Percentiles rank a stretch among this genome's conserved stretches.
Evolutionary conservation across 768 basidiomycete genomes (phyloP).

Genomic region (Lentinula edodes): DNA sequence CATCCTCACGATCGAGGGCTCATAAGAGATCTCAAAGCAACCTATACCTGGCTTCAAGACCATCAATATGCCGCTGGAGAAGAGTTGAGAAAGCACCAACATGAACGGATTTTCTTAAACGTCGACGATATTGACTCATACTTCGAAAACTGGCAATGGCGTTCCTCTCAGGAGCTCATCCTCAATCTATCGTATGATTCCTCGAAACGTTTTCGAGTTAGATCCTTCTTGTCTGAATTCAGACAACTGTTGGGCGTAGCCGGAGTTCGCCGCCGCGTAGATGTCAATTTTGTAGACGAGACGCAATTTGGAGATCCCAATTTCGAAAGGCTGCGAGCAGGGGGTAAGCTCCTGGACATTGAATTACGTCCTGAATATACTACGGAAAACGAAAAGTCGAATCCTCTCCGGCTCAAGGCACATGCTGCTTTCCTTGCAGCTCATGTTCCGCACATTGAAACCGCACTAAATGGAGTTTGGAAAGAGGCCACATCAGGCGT

Average conservation of each 20-base stretch:
- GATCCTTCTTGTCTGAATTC: conserved; percentile 27
- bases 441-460: conserved; percentile 1
- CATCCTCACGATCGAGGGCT: conserved; percentile 21
- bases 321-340: conserved; percentile 29
- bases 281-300: conserved; percentile 2
- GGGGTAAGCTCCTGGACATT: conserved; percentile 29
- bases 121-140: conserved; percentile 29
- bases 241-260: conserved; percentile 24
- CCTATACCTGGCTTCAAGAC: conserved; percentile 38
- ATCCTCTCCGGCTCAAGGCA: background rate
- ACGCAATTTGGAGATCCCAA: conserved; percentile 8
- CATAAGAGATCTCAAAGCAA: conserved; percentile 31
- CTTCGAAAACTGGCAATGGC: conserved; percentile 32
- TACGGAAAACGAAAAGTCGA: background rate
- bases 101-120: conserved; percentile 37
- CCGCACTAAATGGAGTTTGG: background rate
- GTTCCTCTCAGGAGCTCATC: conserved; percentile 30
- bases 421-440: conserved; percentile 5
- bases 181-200: conserved; percentile 25
- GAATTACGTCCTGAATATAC: conserved; percentile 16
- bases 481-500: background rate
- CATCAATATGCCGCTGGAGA: conserved; percentile 16
- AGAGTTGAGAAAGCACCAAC: conserved; percentile 13
- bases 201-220: conserved; percentile 24
- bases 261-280: conserved; percentile 23